Conservation (phyloP, 768 basidiomycete genomes). For the Baorangia bicolor region DNA sequence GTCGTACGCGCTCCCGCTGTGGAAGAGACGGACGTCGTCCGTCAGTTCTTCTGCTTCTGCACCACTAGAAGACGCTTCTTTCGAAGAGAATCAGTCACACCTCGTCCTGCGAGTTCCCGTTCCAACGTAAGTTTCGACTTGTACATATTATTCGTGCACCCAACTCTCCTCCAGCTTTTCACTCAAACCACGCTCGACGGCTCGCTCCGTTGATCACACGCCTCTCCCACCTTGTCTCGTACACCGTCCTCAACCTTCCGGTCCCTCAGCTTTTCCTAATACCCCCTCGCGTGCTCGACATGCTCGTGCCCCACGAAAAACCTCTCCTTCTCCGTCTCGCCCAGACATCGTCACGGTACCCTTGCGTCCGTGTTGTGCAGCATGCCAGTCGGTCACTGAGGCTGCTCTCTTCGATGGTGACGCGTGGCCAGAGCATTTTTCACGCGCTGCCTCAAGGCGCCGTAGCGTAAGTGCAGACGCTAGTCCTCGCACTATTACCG, state of each 20-base stretch:
- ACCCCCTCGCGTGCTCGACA: conserved; percentile 6
- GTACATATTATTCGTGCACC: neutral
- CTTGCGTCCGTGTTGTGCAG: conserved; percentile 67
- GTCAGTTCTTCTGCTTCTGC: conserved; percentile 18
- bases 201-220: conserved; percentile 33
- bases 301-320: conserved; percentile 20
- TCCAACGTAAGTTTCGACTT: conserved; percentile 49
- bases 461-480: conserved; percentile 43
- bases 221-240: conserved; percentile 58
- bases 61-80: conserved; percentile 20
- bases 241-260: conserved; percentile 37
- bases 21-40: conserved; percentile 42
- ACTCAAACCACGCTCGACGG: conserved; percentile 40
- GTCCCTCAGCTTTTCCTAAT: neutral
- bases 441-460: conserved; percentile 59
- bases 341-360: conserved; percentile 54
- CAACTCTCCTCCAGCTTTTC: conserved; percentile 39
- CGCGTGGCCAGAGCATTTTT: conserved; percentile 62
- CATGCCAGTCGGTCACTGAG: conserved; percentile 61
- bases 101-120: conserved; percentile 61
- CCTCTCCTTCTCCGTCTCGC: conserved; percentile 36
- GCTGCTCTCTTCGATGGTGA: conserved; percentile 53
- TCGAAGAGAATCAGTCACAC: conserved; percentile 38
- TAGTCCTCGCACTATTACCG: conserved; percentile 31
- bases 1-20: conserved; percentile 68